Evolutionary conservation across 352 stramenopile genomes (phyloP), one percentile per base, ranked within the genome.

Genomic region (Pythium utonaiense): DNA sequence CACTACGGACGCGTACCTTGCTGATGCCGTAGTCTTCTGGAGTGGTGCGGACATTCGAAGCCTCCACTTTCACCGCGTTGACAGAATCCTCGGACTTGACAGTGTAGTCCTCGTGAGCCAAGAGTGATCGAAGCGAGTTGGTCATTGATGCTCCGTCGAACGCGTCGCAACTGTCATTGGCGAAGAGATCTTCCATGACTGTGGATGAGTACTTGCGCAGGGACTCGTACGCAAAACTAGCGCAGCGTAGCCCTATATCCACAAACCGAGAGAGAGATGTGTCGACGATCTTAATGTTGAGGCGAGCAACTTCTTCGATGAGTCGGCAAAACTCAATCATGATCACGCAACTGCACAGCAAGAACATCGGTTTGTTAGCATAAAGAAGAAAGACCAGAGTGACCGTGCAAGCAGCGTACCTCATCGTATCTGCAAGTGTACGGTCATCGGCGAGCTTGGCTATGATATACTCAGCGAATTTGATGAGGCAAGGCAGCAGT

Each of bases 321-420:
- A 91, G 79, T 27, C 78, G 80, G 30, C 77, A 79, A 7, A 84
- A 69, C 40, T 93, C 84, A 27, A 86, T 82, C 51, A 84, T 49
- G 36, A 91, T 49, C 22, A 93, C 80, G 34, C 77, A 91, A 24
- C 83, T 93, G 38, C 25, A 71, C 34, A 22, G 33, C 14, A 55
- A 34, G 60, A 58, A 41, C 40, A 60, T 22, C 9, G 51, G 38
- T 42, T 41, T 52, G 27, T 25, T 41, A 48, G 28, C 53, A 24
- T 12, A 22, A 40, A 30, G n/a, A 22, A 53, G 19, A 57, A 25
- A n/a, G n/a, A n/a, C 9, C 28, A 10, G 28, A 33, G 5, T 33
- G 28, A 33, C 5, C 5, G 28, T 5, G 5, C 28, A 33, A 5
- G 28, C 28, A 10, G 31, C 53, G 9, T 59, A 67, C 41, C 34